Evolutionary conservation across 345 rosid species (phyloP).

Genomic region (Boechera retrofracta): DNA sequence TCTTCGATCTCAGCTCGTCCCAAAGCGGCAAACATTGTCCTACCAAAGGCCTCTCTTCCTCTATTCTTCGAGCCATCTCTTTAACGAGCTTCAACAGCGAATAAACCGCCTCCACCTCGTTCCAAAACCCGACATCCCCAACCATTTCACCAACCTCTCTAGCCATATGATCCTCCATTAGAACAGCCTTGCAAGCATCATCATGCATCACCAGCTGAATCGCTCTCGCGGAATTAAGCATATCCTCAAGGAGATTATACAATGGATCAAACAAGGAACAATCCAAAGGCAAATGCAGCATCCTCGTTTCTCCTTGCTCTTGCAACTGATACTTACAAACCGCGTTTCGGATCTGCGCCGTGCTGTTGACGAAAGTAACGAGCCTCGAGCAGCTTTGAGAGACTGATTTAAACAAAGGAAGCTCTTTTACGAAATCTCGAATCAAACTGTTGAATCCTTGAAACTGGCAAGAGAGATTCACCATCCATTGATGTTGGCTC

Average conservation of each 20-base stretch:
- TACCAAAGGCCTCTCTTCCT: conserved; percentile 82
- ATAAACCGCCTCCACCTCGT: conserved; percentile 80
- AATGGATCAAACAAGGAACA: conserved; percentile 51
- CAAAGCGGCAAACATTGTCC: conserved; percentile 97
- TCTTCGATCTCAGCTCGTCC: conserved; percentile 85
- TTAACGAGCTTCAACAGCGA: conserved; percentile 75
- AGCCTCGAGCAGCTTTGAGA: conserved; percentile 72
- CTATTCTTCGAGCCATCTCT: conserved; percentile 82
- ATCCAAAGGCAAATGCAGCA: conserved; percentile 66
- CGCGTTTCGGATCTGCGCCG: conserved; percentile 59
- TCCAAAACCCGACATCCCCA: conserved; percentile 84
- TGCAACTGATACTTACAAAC: conserved; percentile 80
- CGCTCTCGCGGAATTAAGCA: conserved; percentile 68
- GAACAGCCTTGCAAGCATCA: conserved; percentile 66
- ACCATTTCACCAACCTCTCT: conserved; percentile 80
- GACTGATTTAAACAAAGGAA: conserved; percentile 72
- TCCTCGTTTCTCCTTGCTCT: conserved; percentile 71
- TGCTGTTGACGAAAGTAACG: conserved; percentile 70
- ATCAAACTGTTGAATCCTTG: conserved; percentile 81
- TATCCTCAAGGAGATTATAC: conserved; percentile 72
- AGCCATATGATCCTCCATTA: conserved; percentile 76
- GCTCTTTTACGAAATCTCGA: conserved; percentile 75
- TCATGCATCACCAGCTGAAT: conserved; percentile 68
- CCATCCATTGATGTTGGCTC: conserved; percentile 93
- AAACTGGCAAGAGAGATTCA: conserved; percentile 88